Percentiles rank a stretch among this genome's conserved stretches.
Evolutionary conservation across 2,329 filamentous ascomycete species (phyloP).

Genomic region (Immersiporthe knoxdaviesiana): DNA sequence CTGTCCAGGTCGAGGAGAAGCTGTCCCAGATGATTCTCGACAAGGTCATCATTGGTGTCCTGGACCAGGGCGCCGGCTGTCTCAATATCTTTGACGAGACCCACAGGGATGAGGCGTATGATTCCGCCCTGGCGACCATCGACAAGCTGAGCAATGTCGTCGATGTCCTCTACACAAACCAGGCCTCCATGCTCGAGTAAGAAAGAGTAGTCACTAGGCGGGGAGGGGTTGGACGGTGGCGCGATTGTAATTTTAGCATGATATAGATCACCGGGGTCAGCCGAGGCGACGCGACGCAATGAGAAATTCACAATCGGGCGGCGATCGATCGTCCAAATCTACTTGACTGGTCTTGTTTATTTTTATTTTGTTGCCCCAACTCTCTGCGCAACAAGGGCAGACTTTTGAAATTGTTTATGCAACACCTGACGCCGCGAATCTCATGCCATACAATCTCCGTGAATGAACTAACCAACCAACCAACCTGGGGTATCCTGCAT

Average conservation of each 20-base stretch:
- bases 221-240: conserved; percentile 15
- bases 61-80: conserved; percentile 97
- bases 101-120: conserved; percentile 89
- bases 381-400: conserved; percentile 1
- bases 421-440: conserved; percentile 22
- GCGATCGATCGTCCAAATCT: conserved; percentile 10
- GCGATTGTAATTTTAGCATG: conserved; percentile 34
- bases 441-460: conserved; percentile 27
- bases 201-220: neutral
- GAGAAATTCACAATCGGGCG: conserved; percentile 4
- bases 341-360: neutral
- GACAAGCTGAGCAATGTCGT: conserved; percentile 97
- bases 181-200: conserved; percentile 93
- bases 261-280: conserved; percentile 32
- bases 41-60: conserved; percentile 96
- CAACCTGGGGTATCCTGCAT: conserved; percentile 29
- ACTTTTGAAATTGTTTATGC: conserved; percentile 10
- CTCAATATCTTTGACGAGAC: conserved; percentile 97
- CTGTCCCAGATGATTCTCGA: conserved; percentile 99
- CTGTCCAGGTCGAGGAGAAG: conserved; percentile 96
- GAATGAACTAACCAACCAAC: conserved; percentile 16
- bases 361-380: too few relatives aligned
- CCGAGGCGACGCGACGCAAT: conserved; percentile 11
- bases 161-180: conserved; percentile 96
- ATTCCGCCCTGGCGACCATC: conserved; percentile 90